Evolutionary conservation across 176 grass and related monocot species (phyloP), one percentile per base, ranked within the genome.

Genomic region (Carex pumila): DNA sequence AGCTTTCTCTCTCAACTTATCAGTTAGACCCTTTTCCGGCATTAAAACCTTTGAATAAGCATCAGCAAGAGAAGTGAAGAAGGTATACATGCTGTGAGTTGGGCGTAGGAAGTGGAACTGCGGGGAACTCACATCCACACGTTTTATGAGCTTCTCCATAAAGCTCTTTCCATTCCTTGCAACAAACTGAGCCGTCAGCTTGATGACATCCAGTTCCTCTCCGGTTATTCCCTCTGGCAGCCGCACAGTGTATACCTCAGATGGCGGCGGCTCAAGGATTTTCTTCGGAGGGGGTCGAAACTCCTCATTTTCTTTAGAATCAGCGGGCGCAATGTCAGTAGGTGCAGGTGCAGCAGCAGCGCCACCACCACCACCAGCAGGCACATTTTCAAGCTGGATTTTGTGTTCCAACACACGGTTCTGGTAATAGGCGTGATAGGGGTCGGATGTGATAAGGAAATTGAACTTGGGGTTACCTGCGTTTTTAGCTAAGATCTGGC

Each of bases 91-190:
- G 87, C 93, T 99, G 85, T 99, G 93, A 0, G 93, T 95, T 5
- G 96, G 96, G 7, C 89, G 85, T 79, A 99, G 89, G 88, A 99
- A 99, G 76, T 99, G 90, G 83, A 99, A 99, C 87, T 94, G 96
- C 5, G 87, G 79, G 11, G 91, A 90, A 37, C 55, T 95, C 58
- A 65, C 43, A 65, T 83, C 84, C 71, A 93, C 96, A 0, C 96
- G 88, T 60, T 65, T 83, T 0, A 91, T 89, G 1, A 99, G 71
- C 76, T 64, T 89, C 11, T 89, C 88, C 61, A 95, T 63, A 81
- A 99, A 99, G 81, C 8, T 88, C 83, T 99, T 98, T 7, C 96
- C 96, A 9, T 98, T 95, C 18, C 96, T 63, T 0, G 96, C 96
- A 30, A 98, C 96, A 36, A 99, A 95, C 86, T 99, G 96, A 2